phyloP scores from a whole-genome alignment of 306 rosid species.

The Vachellia pachyceras region DNA sequence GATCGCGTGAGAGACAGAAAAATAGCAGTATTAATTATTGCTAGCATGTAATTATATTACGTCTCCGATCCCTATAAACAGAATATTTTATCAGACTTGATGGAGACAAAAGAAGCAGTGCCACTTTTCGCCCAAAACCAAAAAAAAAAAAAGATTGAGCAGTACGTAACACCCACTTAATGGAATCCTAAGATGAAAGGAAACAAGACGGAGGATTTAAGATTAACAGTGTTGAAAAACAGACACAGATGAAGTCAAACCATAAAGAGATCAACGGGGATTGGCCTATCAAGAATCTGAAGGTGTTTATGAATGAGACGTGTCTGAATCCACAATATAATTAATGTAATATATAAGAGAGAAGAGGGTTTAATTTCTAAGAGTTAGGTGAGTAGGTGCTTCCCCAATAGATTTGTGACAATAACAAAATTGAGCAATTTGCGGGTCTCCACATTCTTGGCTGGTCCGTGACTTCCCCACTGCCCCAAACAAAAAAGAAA shows the following conservation, averaged over 20 bases:
- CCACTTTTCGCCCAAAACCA: not conserved
- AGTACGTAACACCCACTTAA: not conserved
- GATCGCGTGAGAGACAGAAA: not conserved
- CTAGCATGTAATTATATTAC: not conserved
- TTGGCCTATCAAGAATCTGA: slow-evolving; percentile 14
- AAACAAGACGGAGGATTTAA: not conserved
- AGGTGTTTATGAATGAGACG: not conserved
- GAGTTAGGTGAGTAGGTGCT: slow-evolving; percentile 49
- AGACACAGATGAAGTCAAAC: slow-evolving; percentile 31
- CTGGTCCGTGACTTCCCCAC: slow-evolving; percentile 8
- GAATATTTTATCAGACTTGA: not conserved
- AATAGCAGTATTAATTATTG: not conserved
- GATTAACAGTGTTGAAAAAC: slow-evolving; percentile 8
- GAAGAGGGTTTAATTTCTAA: not conserved
- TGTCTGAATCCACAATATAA: not conserved
- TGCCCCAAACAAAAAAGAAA: not conserved
- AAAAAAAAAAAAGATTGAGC: not conserved
- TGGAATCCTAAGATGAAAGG: slow-evolving; percentile 10
- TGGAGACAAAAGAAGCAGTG: not conserved
- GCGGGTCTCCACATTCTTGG: slow-evolving; percentile 36
- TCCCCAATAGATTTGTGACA: slow-evolving; percentile 1
- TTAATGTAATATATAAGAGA: not conserved
- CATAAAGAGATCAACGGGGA: slow-evolving; percentile 32
- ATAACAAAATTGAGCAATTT: slow-evolving; percentile 8
- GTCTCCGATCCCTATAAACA: not conserved